Conservation (phyloP, 352 stramenopile genomes). For the Globisporangium irregulare region DNA sequence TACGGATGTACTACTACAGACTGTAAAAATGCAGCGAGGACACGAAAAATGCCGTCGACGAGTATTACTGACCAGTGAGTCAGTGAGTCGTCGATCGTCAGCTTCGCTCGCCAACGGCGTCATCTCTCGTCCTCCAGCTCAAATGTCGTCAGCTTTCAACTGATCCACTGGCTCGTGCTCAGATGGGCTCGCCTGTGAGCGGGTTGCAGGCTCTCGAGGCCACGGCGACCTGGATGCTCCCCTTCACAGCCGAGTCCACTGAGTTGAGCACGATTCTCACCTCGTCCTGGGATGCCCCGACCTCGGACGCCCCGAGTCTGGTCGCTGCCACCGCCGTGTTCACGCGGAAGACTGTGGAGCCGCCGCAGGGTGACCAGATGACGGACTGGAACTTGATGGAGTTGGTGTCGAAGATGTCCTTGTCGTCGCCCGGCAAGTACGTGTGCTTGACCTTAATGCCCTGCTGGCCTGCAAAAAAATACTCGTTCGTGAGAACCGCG, state of each 20-base stretch:
- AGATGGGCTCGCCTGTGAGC: conserved; percentile 7
- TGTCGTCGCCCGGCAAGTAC: conserved; percentile 17
- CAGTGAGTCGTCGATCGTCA: background rate
- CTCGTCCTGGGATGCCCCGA: background rate
- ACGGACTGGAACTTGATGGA: conserved; percentile 26
- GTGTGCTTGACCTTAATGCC: conserved; percentile 13
- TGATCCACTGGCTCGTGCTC: background rate
- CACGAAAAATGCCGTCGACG: background rate
- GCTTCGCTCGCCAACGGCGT: background rate
- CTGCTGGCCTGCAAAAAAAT: conserved; percentile 32
- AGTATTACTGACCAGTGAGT: background rate
- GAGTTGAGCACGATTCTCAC: conserved; percentile 32
- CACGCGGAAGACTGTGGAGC: conserved; percentile 33
- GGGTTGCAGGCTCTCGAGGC: conserved; percentile 16
- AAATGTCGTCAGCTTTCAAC: background rate
- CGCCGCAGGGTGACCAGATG: conserved; percentile 34
- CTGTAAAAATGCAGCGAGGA: background rate
- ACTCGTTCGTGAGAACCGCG: conserved; percentile 27
- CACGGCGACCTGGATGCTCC: conserved; percentile 25
- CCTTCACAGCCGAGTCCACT: conserved; percentile 24
- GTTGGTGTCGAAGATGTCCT: conserved; percentile 27
- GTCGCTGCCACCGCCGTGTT: conserved; percentile 24
- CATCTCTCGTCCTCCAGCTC: too few relatives aligned
- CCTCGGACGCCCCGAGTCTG: background rate
- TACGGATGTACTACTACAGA: background rate